Base-by-base conservation (phyloP, 345 rosid genomes). In the Punica granatum region DNA sequence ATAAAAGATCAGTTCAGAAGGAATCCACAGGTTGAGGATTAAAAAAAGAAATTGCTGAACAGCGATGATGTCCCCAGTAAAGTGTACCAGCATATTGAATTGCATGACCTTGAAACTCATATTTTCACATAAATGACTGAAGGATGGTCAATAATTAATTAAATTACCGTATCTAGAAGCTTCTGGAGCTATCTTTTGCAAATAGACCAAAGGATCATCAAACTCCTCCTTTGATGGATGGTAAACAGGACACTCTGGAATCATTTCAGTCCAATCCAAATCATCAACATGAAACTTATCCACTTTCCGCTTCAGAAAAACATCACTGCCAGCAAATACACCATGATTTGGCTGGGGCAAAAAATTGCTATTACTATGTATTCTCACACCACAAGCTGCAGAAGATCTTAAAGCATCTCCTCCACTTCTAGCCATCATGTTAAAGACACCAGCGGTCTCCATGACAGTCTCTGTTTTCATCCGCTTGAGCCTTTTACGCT, bases 191-290 rank as follows among this genome's bases (percentile, higher is more conserved):
- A 95, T 90, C 86, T 84, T 90, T 77, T 90, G 92, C 76, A 95
- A 77, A 74, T 85, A 95, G 69, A 84, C 83, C 81, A 95, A 78
- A 69, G 99, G 99, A 81, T 95, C 99, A 78, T 84, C 92, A 80
- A 95, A 92, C 82, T 95, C 97, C 62, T 87, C 98, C 80, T 82
- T 92, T 64, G 97, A 80, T n/a, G 99, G 99, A 68, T 72, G 60
- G 79, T 86, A 95, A 18, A 95, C 97, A 67, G 99, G 99, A 75
- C 99, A 95, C 67, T 92, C 98, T 19, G 88, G 92, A 75, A 95
- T 83, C 76, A 75, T 85, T 59, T 92, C 92, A 31, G 80, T 90
- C 99, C 99, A 95, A 61, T 87, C 94, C 16, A 95, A 76, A 85
- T 88, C 84, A 81, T 72, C 79, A 18, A 87, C 78, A 70, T 82